Evolutionary conservation across 2,329 filamentous ascomycete species (phyloP).

Genomic region (Shiraia sp.): DNA sequence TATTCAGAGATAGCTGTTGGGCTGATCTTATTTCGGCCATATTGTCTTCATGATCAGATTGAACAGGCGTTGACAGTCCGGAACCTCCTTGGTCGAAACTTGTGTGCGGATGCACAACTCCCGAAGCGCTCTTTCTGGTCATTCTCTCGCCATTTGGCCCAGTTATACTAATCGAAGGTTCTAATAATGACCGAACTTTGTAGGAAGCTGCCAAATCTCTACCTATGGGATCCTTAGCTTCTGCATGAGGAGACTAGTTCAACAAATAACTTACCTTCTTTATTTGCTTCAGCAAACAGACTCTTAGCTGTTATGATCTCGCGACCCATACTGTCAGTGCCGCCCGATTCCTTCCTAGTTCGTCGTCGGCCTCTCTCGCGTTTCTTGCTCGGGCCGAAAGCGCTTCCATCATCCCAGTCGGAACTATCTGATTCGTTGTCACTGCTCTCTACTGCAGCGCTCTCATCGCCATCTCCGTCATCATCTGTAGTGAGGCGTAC

Average conservation of each 20-base stretch:
- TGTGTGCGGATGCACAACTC: slow-evolving; percentile 75
- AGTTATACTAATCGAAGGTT: slow-evolving; percentile 69
- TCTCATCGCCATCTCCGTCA: slow-evolving; percentile 58
- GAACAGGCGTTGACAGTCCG: slow-evolving; percentile 63
- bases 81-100: slow-evolving; percentile 76
- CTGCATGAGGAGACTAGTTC: neutral
- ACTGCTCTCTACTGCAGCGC: slow-evolving; percentile 66
- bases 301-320: slow-evolving; percentile 57
- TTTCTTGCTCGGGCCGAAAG: slow-evolving; percentile 26
- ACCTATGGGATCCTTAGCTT: slow-evolving; percentile 37
- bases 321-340: slow-evolving; percentile 41
- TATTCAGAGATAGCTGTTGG: slow-evolving; percentile 78
- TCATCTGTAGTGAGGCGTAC: slow-evolving; percentile 58
- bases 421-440: slow-evolving; percentile 65
- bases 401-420: slow-evolving; percentile 65
- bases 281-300: slow-evolving; percentile 73
- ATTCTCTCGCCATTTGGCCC: slow-evolving; percentile 63
- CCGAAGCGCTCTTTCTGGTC: slow-evolving; percentile 52
- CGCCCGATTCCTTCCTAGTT: slow-evolving; percentile 36
- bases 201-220: slow-evolving; percentile 58
- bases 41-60: slow-evolving; percentile 86
- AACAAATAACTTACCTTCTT: slow-evolving; percentile 66
- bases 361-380: slow-evolving; percentile 46
- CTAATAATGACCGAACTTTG: slow-evolving; percentile 65
- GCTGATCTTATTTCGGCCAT: slow-evolving; percentile 83